A percentile compares a stretch with the other conserved stretches of the same genome.
phyloP scores from a whole-genome alignment of 2,329 filamentous ascomycete genomes.

The Exutisphaerella laricina region DNA sequence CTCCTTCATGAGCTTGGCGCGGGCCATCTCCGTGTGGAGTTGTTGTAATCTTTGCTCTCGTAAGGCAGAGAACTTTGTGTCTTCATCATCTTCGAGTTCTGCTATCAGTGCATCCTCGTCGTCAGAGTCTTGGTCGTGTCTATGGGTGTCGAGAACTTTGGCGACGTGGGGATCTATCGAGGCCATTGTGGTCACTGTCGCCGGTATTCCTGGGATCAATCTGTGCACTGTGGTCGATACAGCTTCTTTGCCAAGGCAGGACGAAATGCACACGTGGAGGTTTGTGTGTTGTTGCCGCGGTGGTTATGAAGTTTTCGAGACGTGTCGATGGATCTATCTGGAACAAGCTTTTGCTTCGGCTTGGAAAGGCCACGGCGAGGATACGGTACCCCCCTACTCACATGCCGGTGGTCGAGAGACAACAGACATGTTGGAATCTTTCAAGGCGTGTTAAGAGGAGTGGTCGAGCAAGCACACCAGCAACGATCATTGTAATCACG shows the following conservation, averaged over 20 bases:
- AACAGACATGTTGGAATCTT: too few relatives aligned
- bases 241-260: too few relatives aligned
- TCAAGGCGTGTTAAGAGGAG: too few relatives aligned
- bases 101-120: slow-evolving; percentile 58
- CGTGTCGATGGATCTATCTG: slow-evolving; percentile 4
- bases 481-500: too few relatives aligned
- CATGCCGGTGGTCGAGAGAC: too few relatives aligned
- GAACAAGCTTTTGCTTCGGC: too few relatives aligned
- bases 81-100: slow-evolving; percentile 50
- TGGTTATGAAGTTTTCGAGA: slow-evolving; percentile 2
- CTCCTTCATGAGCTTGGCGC: slow-evolving; percentile 46
- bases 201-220: too few relatives aligned
- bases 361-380: too few relatives aligned
- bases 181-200: slow-evolving; percentile 8
- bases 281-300: background rate
- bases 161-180: slow-evolving; percentile 48
- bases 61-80: slow-evolving; percentile 49
- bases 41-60: slow-evolving; percentile 54
- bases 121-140: slow-evolving; percentile 44
- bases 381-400: too few relatives aligned
- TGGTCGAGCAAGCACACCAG: too few relatives aligned
- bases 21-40: slow-evolving; percentile 51
- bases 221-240: too few relatives aligned
- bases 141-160: slow-evolving; percentile 42
- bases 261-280: background rate